phyloP scores from a whole-genome alignment of 306 rosid species.

The Hippophae rhamnoides region DNA sequence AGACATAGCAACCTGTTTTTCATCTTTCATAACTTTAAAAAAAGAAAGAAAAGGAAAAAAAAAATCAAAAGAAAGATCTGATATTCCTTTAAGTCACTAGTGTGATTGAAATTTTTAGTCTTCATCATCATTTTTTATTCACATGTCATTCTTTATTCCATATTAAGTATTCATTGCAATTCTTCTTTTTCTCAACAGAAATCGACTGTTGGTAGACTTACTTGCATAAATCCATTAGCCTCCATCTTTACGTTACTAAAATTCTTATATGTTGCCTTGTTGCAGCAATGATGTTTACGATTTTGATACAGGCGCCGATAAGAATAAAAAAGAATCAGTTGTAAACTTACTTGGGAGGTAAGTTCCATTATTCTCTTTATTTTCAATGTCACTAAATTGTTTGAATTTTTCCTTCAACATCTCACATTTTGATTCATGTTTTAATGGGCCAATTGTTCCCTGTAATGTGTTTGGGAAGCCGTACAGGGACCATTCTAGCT shows the following conservation, averaged over 20 bases:
- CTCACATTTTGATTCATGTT: conserved; percentile 1
- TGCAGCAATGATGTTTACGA: conserved; percentile 86
- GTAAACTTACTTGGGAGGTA: conserved; percentile 75
- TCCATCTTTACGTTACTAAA: conserved; percentile 7
- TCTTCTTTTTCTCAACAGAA: conserved; percentile 3
- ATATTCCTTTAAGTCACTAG: too few species aligned
- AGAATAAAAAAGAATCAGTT: conserved; percentile 73
- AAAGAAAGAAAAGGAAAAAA: too few species aligned
- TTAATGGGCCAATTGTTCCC: conserved; percentile 16
- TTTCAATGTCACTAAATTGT: background rate
- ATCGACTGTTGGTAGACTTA: too few species aligned
- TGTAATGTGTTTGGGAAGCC: conserved; percentile 45
- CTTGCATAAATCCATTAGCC: background rate
- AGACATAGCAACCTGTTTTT: too few species aligned
- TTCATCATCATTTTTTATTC: too few species aligned
- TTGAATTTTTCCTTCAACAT: background rate
- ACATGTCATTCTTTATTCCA: background rate
- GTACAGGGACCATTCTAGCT: conserved; percentile 55
- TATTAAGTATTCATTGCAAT: background rate
- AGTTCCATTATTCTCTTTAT: conserved; percentile 20
- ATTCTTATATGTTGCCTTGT: background rate
- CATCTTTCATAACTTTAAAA: too few species aligned
- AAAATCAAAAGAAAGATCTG: too few species aligned
- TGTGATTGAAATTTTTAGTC: too few species aligned
- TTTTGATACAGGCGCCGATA: conserved; percentile 85